Conservation (phyloP, 2,329 filamentous ascomycete genomes). For the Colletotrichum melonis region DNA sequence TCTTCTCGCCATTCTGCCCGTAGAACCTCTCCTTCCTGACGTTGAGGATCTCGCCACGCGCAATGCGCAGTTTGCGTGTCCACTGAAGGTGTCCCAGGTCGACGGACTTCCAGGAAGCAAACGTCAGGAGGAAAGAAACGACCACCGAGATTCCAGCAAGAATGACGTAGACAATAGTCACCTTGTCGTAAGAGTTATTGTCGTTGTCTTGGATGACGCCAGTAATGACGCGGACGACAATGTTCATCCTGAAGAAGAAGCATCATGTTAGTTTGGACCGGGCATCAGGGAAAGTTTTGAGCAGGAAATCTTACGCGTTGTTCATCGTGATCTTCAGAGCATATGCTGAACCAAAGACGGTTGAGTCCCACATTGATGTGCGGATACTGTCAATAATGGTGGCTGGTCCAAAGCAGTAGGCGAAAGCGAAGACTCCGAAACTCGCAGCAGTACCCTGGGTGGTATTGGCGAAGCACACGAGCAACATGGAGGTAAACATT, state of each 20-base stretch:
- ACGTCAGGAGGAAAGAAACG: slow-evolving; percentile 54
- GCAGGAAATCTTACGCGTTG: slow-evolving; percentile 48
- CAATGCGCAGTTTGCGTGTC: slow-evolving; percentile 64
- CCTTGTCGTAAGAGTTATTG: slow-evolving; percentile 65
- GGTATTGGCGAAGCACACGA: slow-evolving; percentile 63
- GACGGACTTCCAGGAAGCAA: slow-evolving; percentile 46
- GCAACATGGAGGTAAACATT: slow-evolving; percentile 58
- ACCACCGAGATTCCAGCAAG: slow-evolving; percentile 61
- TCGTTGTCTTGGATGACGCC: slow-evolving; percentile 70
- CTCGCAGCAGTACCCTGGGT: slow-evolving; percentile 65
- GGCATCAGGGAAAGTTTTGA: too few relatives aligned
- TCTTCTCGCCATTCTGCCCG: slow-evolving; percentile 48
- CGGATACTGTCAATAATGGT: slow-evolving; percentile 71
- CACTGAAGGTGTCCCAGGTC: slow-evolving; percentile 65
- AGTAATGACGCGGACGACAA: slow-evolving; percentile 67
- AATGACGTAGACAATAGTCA: slow-evolving; percentile 66
- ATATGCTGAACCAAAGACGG: slow-evolving; percentile 70
- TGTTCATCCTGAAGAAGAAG: slow-evolving; percentile 60
- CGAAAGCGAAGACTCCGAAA: slow-evolving; percentile 70
- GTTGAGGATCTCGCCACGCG: slow-evolving; percentile 54
- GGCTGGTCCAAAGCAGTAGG: slow-evolving; percentile 65
- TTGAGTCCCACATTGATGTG: slow-evolving; percentile 69
- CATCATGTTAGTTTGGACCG: neutral
- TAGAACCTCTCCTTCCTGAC: slow-evolving; percentile 46
- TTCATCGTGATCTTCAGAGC: slow-evolving; percentile 71